These are phyloP conservation scores for Alternaria novae-zelandiae DNA, from an alignment of 2,329 filamentous ascomycete species.

Conservation along the genomic window DNA sequence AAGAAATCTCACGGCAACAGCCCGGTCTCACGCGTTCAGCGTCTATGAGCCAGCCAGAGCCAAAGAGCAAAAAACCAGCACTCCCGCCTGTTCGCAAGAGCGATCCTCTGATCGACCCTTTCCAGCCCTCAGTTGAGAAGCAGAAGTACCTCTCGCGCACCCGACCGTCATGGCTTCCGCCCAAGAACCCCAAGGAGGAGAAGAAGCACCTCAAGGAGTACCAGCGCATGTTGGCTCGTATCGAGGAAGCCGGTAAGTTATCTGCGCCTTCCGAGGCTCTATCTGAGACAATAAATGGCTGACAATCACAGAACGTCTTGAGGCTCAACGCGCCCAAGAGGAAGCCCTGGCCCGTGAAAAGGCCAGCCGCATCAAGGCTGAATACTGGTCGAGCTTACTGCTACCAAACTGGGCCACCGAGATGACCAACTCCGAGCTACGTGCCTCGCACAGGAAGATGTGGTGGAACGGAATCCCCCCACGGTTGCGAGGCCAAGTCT, in stretches of 20 bases:
- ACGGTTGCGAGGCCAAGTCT: constrained; percentile 71
- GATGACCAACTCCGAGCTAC: constrained; percentile 54
- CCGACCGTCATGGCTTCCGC: constrained; percentile 82
- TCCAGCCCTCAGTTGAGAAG: constrained; percentile 86
- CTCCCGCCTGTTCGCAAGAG: constrained; percentile 72
- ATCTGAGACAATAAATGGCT: constrained; percentile 5
- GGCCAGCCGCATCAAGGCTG: constrained; percentile 56
- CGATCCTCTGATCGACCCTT: constrained; percentile 83
- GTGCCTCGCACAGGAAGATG: constrained; percentile 63
- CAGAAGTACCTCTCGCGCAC: constrained; percentile 80
- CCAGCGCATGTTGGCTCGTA: constrained; percentile 77
- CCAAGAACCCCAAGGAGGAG: constrained; percentile 90
- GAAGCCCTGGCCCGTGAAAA: constrained; percentile 59
- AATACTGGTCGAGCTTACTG: constrained; percentile 78
- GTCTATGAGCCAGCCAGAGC: constrained; percentile 36
- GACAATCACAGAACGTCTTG: constrained; percentile 38
- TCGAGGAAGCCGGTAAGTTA: constrained; percentile 61
- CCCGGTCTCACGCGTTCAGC: constrained; percentile 45
- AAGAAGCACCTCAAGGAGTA: constrained; percentile 85
- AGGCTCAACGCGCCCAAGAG: constrained; percentile 52
- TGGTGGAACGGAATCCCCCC: constrained; percentile 84
- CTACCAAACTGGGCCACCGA: constrained; percentile 77
- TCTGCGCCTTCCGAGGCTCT: not conserved
- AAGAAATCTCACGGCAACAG: constrained; percentile 61
- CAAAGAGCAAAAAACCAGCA: constrained; percentile 58